phyloP scores from a whole-genome alignment of 2,329 filamentous ascomycete genomes.

The Sphaerulina musiva region DNA sequence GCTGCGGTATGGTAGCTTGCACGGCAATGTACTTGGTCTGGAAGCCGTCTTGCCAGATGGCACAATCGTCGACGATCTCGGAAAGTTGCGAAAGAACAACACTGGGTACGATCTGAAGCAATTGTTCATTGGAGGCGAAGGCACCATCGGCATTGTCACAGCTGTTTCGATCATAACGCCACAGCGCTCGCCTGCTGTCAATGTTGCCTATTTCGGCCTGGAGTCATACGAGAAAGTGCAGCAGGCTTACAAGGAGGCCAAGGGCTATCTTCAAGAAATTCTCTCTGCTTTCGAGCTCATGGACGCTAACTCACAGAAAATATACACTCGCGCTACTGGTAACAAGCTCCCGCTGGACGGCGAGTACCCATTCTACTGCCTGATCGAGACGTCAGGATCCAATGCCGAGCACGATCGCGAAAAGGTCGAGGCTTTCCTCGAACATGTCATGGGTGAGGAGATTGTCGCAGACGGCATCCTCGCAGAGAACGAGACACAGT shows the following conservation, averaged over 20 bases:
- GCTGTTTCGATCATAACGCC: constrained; percentile 84
- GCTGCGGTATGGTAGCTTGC: constrained; percentile 85
- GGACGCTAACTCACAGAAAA: constrained; percentile 74
- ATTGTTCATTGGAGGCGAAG: constrained; percentile 91
- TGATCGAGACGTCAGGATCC: constrained; percentile 92
- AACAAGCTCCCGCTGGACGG: constrained; percentile 75
- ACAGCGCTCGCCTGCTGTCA: constrained; percentile 77
- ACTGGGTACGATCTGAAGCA: constrained; percentile 97
- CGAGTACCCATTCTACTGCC: constrained; percentile 87
- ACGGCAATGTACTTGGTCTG: constrained; percentile 85
- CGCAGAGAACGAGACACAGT: constrained; percentile 88
- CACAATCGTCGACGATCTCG: constrained; percentile 83
- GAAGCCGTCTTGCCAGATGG: constrained; percentile 92
- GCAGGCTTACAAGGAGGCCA: constrained; percentile 78
- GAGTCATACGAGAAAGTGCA: constrained; percentile 87
- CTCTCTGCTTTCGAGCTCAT: constrained; percentile 96
- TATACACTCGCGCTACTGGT: constrained; percentile 67
- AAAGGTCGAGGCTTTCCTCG: constrained; percentile 84
- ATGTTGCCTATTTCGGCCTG: constrained; percentile 90
- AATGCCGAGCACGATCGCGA: constrained; percentile 87
- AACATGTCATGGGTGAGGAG: constrained; percentile 81
- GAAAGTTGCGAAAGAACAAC: constrained; percentile 91
- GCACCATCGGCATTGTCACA: constrained; percentile 90
- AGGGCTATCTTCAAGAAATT: constrained; percentile 85
- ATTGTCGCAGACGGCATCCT: constrained; percentile 85